Evolutionary conservation across 78 protist genomes (phyloP), one percentile per base, ranked within the genome.

Genomic region (Dictyostelium purpureum): DNA sequence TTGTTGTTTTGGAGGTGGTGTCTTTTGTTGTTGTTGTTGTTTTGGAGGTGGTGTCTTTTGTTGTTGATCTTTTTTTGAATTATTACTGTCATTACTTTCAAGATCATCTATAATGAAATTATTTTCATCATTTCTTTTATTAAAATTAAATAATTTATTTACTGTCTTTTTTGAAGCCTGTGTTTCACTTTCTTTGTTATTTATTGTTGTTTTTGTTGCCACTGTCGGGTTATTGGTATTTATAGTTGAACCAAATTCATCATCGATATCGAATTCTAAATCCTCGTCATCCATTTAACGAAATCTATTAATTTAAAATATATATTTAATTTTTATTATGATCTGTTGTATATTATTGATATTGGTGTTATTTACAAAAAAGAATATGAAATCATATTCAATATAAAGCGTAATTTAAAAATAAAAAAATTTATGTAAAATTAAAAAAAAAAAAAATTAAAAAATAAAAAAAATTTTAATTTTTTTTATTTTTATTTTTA

Each of bases 11-110:
- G 37, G 67, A n/a, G 67, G 16, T 57, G 40, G n/a, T 26, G 38
- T 28, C 7, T 14, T 47, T n/a, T 35, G 31, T 76, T 76, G 82
- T 51, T 57, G 47, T 35, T 19, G 70, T n/a, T 18, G 14, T 54
- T 4, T 35, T 56, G 2, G 33, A 5, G 28, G 19, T 33, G 9
- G 70, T 40, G 19, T 18, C n/a, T 24, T 28, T 35, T 78, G 74
- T 40, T 59, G 87, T 78, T 78, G 87, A 26, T 78, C 75, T 78
- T 78, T 24, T n/a, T 40, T 38, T 38, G 4, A 18, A 24, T 67
- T 67, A 42, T 38, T 0, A 0, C 16, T 67, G 75, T 2, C 12
- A 28, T 42, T 57, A 24, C 10, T 21, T 38, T 2, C 6, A 7
- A 3, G 21, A 16, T 37, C 2, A 19, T 66, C 35, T 7, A 21